Conservation (phyloP, 768 basidiomycete species). For the Cyclocybe cylindracea region DNA sequence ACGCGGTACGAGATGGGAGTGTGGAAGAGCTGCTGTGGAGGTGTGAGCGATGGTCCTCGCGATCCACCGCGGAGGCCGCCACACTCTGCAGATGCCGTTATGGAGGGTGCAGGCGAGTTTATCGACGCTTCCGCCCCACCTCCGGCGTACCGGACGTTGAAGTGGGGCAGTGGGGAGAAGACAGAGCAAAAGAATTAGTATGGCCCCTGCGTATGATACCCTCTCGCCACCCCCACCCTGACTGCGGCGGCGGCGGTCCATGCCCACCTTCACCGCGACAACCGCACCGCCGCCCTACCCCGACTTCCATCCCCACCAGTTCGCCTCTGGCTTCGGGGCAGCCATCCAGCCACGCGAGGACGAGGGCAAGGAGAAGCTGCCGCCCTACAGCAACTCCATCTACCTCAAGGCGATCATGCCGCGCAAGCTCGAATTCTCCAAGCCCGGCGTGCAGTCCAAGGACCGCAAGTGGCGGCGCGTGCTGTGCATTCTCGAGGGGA, state of each 20-base stretch:
- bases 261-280: slow-evolving; percentile 25
- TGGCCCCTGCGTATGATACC: slow-evolving; percentile 28
- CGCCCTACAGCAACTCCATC: slow-evolving; percentile 78
- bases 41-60: slow-evolving; percentile 3
- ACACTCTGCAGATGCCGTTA: slow-evolving; percentile 3
- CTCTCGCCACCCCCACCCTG: slow-evolving; percentile 17
- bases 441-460: slow-evolving; percentile 82
- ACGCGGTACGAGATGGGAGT: slow-evolving; percentile 41
- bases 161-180: slow-evolving; percentile 4
- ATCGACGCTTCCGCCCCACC: background rate
- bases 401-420: slow-evolving; percentile 82
- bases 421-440: slow-evolving; percentile 90
- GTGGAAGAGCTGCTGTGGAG: slow-evolving; percentile 17
- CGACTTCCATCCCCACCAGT: slow-evolving; percentile 13
- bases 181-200: slow-evolving; percentile 28
- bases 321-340: slow-evolving; percentile 15
- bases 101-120: slow-evolving; percentile 1
- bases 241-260: slow-evolving; percentile 15
- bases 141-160: no score
- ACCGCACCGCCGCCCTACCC: slow-evolving; percentile 63
- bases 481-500: slow-evolving; percentile 90
- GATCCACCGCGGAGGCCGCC: slow-evolving; percentile 21
- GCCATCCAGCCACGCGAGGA: slow-evolving; percentile 62
- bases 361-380: slow-evolving; percentile 82
- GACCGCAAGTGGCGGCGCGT: slow-evolving; percentile 93